Base-by-base conservation (phyloP, 2,329 filamentous ascomycete genomes). In the Aspergillus vadensis region DNA sequence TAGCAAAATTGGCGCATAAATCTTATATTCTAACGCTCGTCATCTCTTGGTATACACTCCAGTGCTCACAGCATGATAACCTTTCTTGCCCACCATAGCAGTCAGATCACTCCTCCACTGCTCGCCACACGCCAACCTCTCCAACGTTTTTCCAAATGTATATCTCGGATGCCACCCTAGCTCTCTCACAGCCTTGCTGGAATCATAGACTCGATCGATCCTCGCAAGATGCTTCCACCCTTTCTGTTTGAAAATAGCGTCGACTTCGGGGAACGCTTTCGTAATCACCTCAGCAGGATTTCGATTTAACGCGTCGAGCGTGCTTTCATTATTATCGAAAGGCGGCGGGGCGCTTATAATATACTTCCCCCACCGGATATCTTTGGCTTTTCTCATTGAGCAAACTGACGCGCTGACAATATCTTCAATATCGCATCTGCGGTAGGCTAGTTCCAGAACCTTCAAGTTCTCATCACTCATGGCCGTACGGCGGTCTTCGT, bases 121-220 rank as follows among this genome's bases (percentile, higher is more conserved):
- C 38, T 41, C 38, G n/a, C 15, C 38, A 17, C 38, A 7, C 38
- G 38, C 38, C 6, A 41, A 7, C 7, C 38, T 41, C 17, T 41
- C 38, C 38, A 41, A 9, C 6, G 38, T 9, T 41, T 17, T 49
- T 41, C 12, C 41, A 48, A 61, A 61, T 10, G 59, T 61, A 54
- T 55, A 61, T 25, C 51, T 38, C 23, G 59, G 59, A 19, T 43
- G 10, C 59, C 59, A 61, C n/a, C 49, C 59, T 21, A 61, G 21
- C 32, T 61, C 59, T 19, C 19, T 38, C 12, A 61, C 50, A 19
- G 59, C 55, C 48, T 53, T 61, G 41, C 59, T 61, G 4, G 59
- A 61, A 61, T 61, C 59, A 55, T 61, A 61, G 9, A 61, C 59
- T 15, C 59, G 55, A 25, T 61, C 59, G 5, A 61, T 61, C 50